Base-by-base conservation (phyloP, 768 basidiomycete species). In the Leccinellum rugosiceps region DNA sequence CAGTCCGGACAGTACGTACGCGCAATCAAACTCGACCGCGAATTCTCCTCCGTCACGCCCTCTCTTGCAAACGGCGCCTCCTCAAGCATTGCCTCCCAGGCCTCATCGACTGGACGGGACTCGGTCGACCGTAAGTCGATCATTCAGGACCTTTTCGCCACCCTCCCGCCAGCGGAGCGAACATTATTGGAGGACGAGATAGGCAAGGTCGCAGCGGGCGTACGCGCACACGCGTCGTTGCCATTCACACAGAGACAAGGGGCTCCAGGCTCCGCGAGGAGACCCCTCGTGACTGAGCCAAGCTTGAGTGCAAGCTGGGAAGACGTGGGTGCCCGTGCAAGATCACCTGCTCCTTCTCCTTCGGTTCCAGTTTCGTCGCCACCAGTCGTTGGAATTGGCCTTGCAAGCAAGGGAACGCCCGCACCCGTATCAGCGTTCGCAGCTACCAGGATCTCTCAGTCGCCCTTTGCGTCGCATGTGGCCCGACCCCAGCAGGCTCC, bases 11-110 rank as follows among this genome's bases (percentile, higher is more conserved):
- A 82, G 57, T 85, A 86, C 63, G 72, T 80, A 0, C 83, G 84
- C n/a, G 92, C 90, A 9, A 82, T 92, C 66, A 87, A 85, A 72
- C 77, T 90, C 44, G 90, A 93, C 68, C 81, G 83, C 50, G 77
- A 81, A 63, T 86, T 90, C 61, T 69, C 77, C 41, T 70, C 77
- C 10, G 66, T 74, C n/a, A 75, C 78, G 44, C 71, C 78, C 26
- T 54, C 71, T 44, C 50, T 62, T 3, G 56, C 49, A 7, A 46
- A 32, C 34, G 63, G 53, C 5, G 1, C 63, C 5, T 43, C 59
- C n/a, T 50, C 68, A 3, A 44, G 5, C n/a, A 43, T 38, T 9
- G 73, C 44, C 64, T 73, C 64, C 50, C 61, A 79, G 59, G 62
- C 67, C 17, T 21, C 41, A 6, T 50, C 32, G 17, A 34, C 53